Evolutionary conservation across 352 stramenopile genomes (phyloP).

Genomic region (Phytophthora litchii): DNA sequence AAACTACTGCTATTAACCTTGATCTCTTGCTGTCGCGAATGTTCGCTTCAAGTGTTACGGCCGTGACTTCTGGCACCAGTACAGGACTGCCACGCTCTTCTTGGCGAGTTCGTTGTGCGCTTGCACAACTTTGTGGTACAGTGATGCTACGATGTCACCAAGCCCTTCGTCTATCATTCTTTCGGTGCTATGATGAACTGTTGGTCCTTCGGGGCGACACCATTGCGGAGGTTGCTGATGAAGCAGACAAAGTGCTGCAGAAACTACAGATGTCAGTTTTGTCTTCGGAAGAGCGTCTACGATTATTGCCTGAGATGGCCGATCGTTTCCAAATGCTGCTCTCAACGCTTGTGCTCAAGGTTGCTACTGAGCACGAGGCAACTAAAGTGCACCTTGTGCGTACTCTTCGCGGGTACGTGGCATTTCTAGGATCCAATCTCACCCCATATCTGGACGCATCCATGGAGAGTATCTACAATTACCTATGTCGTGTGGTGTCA

Average conservation of each 20-base stretch:
- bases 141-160: constrained; percentile 60
- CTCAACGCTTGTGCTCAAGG: constrained; percentile 67
- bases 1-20: constrained; percentile 60
- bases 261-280: constrained; percentile 38
- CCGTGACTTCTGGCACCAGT: constrained; percentile 25
- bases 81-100: constrained; percentile 47
- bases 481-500: constrained; percentile 53
- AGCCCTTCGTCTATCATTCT: constrained; percentile 62
- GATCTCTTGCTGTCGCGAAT: constrained; percentile 67
- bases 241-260: constrained; percentile 34
- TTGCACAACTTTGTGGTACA: constrained; percentile 64
- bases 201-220: constrained; percentile 66
- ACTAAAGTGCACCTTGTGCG: constrained; percentile 63
- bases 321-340: constrained; percentile 78
- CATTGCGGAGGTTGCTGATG: constrained; percentile 41
- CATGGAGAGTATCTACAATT: constrained; percentile 53
- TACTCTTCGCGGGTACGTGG: constrained; percentile 72
- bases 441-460: constrained; percentile 54
- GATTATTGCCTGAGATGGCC: constrained; percentile 60
- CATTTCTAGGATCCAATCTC: constrained; percentile 49
- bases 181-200: constrained; percentile 82
- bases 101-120: constrained; percentile 64
- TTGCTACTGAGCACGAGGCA: constrained; percentile 64
- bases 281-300: constrained; percentile 58
- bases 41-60: constrained; percentile 45